Percentiles rank a stretch among this genome's conserved stretches.
phyloP scores from a whole-genome alignment of 1,139 yeast species.

The Pichia kudriavzevii region DNA sequence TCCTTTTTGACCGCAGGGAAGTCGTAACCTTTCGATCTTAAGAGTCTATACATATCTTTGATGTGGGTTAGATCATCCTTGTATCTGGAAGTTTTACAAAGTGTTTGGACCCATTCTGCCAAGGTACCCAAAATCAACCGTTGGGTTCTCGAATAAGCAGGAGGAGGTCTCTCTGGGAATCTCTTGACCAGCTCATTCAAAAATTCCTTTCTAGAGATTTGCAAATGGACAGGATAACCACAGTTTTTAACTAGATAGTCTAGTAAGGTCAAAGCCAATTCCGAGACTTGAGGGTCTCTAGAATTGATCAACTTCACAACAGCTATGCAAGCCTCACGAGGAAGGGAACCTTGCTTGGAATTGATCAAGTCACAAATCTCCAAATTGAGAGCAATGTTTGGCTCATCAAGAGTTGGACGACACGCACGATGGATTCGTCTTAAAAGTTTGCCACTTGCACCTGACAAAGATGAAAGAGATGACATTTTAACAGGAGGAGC shows the following conservation, averaged over 20 bases:
- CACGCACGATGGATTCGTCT: constrained; percentile 82
- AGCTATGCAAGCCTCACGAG: constrained; percentile 91
- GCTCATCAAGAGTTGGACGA: constrained; percentile 75
- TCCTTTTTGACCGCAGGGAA: constrained; percentile 90
- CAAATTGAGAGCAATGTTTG: constrained; percentile 78
- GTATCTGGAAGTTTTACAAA: constrained; percentile 83
- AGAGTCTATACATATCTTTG: constrained; percentile 89
- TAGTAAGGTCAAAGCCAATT: constrained; percentile 51
- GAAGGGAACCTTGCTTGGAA: constrained; percentile 84
- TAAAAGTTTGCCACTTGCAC: constrained; percentile 50
- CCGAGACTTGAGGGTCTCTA: constrained; percentile 72
- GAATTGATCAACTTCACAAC: constrained; percentile 79
- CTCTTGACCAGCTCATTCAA: constrained; percentile 85
- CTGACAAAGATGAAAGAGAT: constrained; percentile 24
- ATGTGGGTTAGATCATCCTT: constrained; percentile 89
- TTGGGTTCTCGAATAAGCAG: constrained; percentile 76
- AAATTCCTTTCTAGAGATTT: constrained; percentile 90
- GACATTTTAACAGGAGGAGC: constrained; percentile 18
- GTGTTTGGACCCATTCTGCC: constrained; percentile 96
- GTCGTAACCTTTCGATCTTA: constrained; percentile 78
- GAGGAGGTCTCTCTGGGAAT: constrained; percentile 93
- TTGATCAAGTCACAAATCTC: constrained; percentile 93
- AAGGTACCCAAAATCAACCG: constrained; percentile 79
- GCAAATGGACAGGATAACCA: constrained; percentile 94
- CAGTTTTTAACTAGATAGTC: constrained; percentile 95